Evolutionary conservation across 2,329 filamentous ascomycete genomes (phyloP), one percentile per base, ranked within the genome.

Genomic region (Pyrenophora tritici-repentis): DNA sequence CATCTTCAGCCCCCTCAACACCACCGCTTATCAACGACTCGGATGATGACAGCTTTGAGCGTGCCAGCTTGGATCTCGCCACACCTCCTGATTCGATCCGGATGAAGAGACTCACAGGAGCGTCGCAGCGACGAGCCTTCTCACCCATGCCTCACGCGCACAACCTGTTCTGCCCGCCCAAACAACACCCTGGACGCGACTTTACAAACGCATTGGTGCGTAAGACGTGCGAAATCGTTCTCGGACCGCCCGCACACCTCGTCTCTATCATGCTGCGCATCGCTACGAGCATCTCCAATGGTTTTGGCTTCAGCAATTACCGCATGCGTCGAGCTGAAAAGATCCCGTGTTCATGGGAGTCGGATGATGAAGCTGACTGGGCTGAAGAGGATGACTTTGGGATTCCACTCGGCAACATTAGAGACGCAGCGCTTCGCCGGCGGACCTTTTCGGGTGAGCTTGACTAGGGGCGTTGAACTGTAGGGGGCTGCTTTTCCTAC

Each of bases 211-310:
- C 85, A 3, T 82, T 96, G 24, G 81, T 96, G 20, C 83, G 87
- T 48, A 92, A 90, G 73, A 91, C 91, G 0, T 86, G 84, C 56
- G 86, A 89, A 43, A 81, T 94, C 24, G 81, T 96, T 3, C 76
- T 96, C 12, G 86, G 89, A 0, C 91, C 91, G n/a, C 91, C 92
- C 0, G 83, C 87, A 29, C 85, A 92, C 62, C 81, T 96, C 2
- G 83, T 96, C 31, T 80, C 84, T 20, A 78, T 96, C 34, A 91
- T 96, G 80, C 81, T 96, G 4, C 85, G 86, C 48, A 90, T 96
- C 49, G 90, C 91, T 1, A 86, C 89, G 0, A 86, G 84, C 55
- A 90, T 96, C 55, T 82, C 86, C 1, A 74, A 74, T 38, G 78
- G 78, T 3, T 69, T 71, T 39, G 63, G 66, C 29, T 70, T 70